Base-by-base conservation (phyloP, 108 stramenopile species). In the Discostella pseudostelligera region DNA sequence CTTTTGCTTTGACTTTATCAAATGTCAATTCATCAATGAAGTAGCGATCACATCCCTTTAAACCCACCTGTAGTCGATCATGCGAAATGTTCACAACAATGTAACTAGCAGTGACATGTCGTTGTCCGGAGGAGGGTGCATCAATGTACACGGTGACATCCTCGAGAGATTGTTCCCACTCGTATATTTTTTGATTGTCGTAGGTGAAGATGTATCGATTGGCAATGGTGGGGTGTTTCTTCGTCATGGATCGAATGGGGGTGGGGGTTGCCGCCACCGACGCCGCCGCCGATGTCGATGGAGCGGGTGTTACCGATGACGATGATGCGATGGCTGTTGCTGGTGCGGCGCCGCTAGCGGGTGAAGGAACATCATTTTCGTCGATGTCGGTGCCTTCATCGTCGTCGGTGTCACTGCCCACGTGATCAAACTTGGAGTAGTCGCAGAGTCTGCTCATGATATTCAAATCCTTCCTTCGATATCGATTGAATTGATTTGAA, bases 161-260 rank as follows among this genome's bases (percentile, higher is more conserved):
- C 35, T 97, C 89, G 66, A 97, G 67, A 1, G 82, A 81, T 83
- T 99, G 98, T 48, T 97, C 96, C 96, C 96, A 99, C 63, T 97
- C 95, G 72, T 98, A 99, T 0, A 99, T 67, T 22, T 77, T 69
- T 10, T 72, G 66, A 8, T 88, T 90, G 29, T 35, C 45, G 67
- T 79, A 83, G 60, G 84, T 60, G 72, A 87, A 92, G 22, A 82
- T 57, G 63, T 82, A 86, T 13, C 93, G 85, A 21, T 84, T 81
- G 12, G 74, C 57, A 43, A 55, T 72, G 13, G 56, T 73, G 13
- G 72, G 28, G 48, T 85, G 78, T 39, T 85, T 83, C 63, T 63
- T 72, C 32, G 73, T 79, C 21, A 64, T 70, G 67, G 59, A 47
- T 40, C 36, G 35, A 16, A 58, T 58, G 17, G 55, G 50, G 4